Evolutionary conservation across 2,329 filamentous ascomycete genomes (phyloP).

Genomic region (Calonectria leucothoes): DNA sequence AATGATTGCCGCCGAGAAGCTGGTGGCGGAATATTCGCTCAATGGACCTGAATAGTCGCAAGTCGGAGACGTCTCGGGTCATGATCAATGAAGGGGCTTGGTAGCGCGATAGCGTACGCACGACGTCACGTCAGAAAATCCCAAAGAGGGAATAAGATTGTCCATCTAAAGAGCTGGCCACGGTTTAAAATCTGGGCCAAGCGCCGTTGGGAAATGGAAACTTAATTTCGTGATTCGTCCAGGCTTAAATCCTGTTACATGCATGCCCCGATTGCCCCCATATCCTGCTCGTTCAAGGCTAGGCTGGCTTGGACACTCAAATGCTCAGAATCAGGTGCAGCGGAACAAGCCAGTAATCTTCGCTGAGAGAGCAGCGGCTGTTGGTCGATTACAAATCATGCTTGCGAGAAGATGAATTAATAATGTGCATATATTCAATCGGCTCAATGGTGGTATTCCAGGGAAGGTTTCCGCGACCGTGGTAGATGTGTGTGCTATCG

Average conservation of each 20-base stretch:
- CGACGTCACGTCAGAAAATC: background rate
- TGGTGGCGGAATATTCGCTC: slow-evolving; percentile 29
- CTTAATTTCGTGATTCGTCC: background rate
- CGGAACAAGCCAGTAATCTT: background rate
- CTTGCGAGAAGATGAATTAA: background rate
- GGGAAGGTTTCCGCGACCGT: background rate
- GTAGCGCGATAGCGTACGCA: too few species aligned
- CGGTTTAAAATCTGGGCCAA: background rate
- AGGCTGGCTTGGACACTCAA: background rate
- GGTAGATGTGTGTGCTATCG: background rate
- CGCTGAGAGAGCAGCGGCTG: background rate
- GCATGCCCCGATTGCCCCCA: background rate
- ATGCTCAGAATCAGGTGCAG: too few species aligned
- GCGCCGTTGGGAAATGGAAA: background rate
- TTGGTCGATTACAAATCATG: background rate
- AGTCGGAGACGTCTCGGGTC: too few species aligned
- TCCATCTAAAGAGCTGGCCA: background rate
- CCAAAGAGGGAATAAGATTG: background rate
- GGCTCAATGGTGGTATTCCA: background rate
- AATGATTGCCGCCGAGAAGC: slow-evolving; percentile 60
- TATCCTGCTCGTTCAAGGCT: background rate
- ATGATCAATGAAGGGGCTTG: too few species aligned
- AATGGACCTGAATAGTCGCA: background rate
- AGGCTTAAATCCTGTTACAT: background rate
- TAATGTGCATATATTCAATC: background rate